Conservation (phyloP, 257 asterid genomes). For the Forsythia viridissima region DNA sequence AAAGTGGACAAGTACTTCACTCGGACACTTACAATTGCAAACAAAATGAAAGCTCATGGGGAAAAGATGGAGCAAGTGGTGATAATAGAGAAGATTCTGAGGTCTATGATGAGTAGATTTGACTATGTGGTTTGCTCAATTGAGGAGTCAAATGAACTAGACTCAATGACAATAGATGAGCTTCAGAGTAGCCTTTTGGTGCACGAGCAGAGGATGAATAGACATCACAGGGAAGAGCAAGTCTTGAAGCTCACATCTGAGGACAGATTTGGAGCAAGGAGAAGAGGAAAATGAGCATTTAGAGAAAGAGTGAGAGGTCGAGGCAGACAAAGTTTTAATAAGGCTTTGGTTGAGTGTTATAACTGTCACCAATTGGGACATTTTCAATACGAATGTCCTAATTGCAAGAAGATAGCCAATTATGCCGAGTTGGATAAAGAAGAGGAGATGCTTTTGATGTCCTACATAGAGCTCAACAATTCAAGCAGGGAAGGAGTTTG, state of each 20-base stretch:
- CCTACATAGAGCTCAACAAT: not conserved
- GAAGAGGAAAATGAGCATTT: not conserved
- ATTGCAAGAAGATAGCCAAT: not conserved
- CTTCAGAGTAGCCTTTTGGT: not conserved
- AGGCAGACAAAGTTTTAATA: not conserved
- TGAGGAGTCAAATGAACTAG: not conserved
- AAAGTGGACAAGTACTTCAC: not conserved
- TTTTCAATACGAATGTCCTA: too few relatives aligned
- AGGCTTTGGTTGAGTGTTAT: not conserved
- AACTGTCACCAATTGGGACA: too few relatives aligned
- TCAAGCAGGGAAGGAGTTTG: not conserved
- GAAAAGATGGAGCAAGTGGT: not conserved
- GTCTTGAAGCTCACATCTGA: too few relatives aligned
- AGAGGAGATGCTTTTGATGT: not conserved
- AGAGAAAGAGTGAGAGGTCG: not conserved
- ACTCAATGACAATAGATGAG: not conserved
- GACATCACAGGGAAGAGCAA: too few relatives aligned
- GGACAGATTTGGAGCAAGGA: not conserved
- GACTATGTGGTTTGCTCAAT: constrained; percentile 4
- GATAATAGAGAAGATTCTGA: not conserved
- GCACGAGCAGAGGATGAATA: too few relatives aligned
- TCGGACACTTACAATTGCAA: not conserved
- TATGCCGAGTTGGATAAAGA: not conserved
- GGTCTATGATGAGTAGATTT: not conserved
- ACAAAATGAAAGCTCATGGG: not conserved